Conservation (phyloP, 257 asterid species). For the Ehretia macrophylla region DNA sequence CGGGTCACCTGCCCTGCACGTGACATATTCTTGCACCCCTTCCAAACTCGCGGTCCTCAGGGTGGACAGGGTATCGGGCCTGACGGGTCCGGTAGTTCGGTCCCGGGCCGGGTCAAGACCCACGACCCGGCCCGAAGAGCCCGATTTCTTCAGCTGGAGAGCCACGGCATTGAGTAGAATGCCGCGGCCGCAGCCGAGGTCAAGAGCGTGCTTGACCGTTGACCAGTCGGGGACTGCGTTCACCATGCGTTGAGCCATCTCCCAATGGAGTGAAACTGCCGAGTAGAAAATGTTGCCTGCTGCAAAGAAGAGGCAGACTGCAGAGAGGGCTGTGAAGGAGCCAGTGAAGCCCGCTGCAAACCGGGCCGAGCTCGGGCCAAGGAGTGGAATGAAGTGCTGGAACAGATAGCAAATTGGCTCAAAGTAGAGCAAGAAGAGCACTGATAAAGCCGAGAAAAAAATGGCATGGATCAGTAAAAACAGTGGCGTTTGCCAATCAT, state of each 20-base stretch:
- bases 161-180: conserved; percentile 75
- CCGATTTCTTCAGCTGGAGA: conserved; percentile 66
- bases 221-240: conserved; percentile 70
- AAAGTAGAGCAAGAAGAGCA: conserved; percentile 56
- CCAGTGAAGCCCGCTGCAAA: conserved; percentile 75
- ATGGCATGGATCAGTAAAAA: conserved; percentile 58
- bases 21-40: conserved; percentile 80
- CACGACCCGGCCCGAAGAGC: conserved; percentile 72
- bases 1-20: conserved; percentile 78
- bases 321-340: conserved; percentile 66
- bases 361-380: conserved; percentile 56
- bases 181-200: conserved; percentile 86
- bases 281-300: conserved; percentile 68
- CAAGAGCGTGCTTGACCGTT: conserved; percentile 65
- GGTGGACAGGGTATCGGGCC: conserved; percentile 26
- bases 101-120: conserved; percentile 50
- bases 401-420: conserved; percentile 48
- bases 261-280: conserved; percentile 72
- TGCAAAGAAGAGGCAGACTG: conserved; percentile 66
- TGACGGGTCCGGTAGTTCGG: conserved; percentile 1
- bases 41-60: conserved; percentile 62
- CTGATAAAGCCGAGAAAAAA: conserved; percentile 41
- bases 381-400: conserved; percentile 40
- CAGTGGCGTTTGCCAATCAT: conserved; percentile 65
- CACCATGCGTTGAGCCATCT: conserved; percentile 78